Percentiles rank a stretch among this genome's conserved stretches.
phyloP scores from a whole-genome alignment of 768 basidiomycete genomes.

The Suillus variegatus region DNA sequence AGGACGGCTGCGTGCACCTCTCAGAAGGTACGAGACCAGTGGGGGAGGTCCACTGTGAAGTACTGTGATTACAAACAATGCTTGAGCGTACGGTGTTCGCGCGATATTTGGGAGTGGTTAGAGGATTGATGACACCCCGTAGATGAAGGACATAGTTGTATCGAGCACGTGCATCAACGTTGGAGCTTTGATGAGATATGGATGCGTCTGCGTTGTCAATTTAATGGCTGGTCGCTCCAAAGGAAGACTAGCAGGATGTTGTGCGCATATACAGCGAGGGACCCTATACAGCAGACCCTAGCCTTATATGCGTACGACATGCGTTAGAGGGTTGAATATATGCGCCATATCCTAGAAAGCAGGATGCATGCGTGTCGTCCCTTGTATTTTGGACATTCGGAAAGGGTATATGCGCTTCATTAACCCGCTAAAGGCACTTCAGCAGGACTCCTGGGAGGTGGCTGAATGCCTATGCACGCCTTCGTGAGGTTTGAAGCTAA shows the following conservation, averaged over 20 bases:
- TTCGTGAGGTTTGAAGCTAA: constrained; percentile 75
- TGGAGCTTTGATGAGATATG: background rate
- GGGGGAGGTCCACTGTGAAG: too few relatives aligned
- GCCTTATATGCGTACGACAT: too few relatives aligned
- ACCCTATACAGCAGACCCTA: too few relatives aligned
- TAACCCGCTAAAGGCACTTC: background rate
- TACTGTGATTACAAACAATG: too few relatives aligned
- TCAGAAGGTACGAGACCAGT: too few relatives aligned
- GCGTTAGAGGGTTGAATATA: background rate
- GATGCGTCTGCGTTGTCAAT: background rate
- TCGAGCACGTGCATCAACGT: background rate
- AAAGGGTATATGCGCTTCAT: background rate
- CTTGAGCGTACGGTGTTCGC: too few relatives aligned
- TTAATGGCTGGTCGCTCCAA: background rate
- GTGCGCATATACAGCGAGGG: background rate
- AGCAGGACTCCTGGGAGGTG: constrained; percentile 1
- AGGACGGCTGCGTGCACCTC: too few relatives aligned
- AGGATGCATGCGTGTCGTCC: background rate
- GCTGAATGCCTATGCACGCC: constrained; percentile 41
- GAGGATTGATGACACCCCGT: too few relatives aligned
- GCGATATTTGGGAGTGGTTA: too few relatives aligned
- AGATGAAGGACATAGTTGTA: too few relatives aligned
- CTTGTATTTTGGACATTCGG: background rate
- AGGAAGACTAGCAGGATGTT: background rate
- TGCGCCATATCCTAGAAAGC: background rate